Evolutionary conservation across 495 filamentous ascomycete genomes (phyloP).

Genomic region (Choiromyces venosus): DNA sequence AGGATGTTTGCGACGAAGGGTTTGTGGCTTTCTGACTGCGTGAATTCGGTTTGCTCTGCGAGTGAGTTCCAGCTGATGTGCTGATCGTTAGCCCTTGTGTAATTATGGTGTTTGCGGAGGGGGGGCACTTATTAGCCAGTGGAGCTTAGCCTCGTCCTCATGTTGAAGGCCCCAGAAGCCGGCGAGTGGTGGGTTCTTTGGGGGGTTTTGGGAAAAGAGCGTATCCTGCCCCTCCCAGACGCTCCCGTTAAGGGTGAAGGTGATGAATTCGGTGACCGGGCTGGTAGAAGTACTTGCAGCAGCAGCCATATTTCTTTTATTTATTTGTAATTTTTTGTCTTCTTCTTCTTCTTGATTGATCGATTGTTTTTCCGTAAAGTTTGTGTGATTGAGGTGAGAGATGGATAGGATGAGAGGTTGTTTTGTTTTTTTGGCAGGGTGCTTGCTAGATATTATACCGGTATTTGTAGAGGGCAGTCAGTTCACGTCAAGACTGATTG

Average conservation of each 20-base stretch:
- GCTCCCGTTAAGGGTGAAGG: background rate
- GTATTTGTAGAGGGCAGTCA: no score
- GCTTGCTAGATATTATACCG: no score
- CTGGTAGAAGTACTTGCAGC: background rate
- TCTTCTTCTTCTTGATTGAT: background rate
- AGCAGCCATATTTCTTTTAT: background rate
- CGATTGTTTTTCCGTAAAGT: background rate
- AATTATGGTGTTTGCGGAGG: background rate
- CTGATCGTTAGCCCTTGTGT: background rate
- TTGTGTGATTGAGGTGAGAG: background rate
- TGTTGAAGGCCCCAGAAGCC: background rate
- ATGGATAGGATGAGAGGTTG: background rate
- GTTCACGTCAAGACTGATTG: no score
- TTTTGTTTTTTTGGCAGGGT: no score
- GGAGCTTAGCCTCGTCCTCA: background rate
- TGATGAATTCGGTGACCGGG: background rate
- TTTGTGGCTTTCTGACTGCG: background rate
- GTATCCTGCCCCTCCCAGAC: background rate
- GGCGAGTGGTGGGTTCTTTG: background rate
- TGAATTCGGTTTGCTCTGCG: background rate
- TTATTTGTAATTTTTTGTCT: background rate
- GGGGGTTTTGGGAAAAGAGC: background rate
- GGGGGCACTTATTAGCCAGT: background rate
- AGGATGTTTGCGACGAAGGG: slow-evolving; percentile 12
- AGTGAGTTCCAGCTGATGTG: background rate